Conservation (phyloP, 768 basidiomycete species). For the Boletus insuetus region DNA sequence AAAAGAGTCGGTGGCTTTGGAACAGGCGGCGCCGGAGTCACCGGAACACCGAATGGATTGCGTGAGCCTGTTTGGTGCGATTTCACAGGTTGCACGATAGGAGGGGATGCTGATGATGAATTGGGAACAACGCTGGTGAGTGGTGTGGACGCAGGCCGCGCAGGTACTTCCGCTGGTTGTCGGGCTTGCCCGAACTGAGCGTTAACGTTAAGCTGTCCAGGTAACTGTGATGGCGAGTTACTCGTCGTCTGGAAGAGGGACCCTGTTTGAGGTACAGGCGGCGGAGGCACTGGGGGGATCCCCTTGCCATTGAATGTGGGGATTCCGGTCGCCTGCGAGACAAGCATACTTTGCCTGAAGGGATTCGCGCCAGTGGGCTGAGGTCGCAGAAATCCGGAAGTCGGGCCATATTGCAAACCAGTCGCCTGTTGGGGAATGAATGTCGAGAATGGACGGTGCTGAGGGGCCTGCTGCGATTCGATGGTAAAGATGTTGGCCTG, state of each 20-base stretch:
- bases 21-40: constrained; percentile 56
- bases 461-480: constrained; percentile 36
- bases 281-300: constrained; percentile 11
- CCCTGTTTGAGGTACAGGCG: constrained; percentile 5
- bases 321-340: constrained; percentile 62
- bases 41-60: constrained; percentile 89
- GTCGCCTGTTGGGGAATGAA: constrained; percentile 58
- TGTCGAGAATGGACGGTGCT: constrained; percentile 52
- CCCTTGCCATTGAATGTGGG: constrained; percentile 40
- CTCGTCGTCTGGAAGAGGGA: constrained; percentile 9
- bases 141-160: constrained; percentile 74
- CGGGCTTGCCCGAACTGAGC: constrained; percentile 7
- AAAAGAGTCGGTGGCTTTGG: constrained; percentile 79
- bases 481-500: constrained; percentile 28
- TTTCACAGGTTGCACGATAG: constrained; percentile 61
- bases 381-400: constrained; percentile 48
- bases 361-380: constrained; percentile 69
- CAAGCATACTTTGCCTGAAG: constrained; percentile 76
- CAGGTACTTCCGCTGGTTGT: constrained; percentile 35
- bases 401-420: constrained; percentile 40
- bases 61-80: constrained; percentile 91
- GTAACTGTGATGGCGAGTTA: constrained; percentile 14
- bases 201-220: constrained; percentile 3
- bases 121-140: constrained; percentile 40
- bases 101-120: constrained; percentile 37